These are phyloP conservation scores for Halophytophthora polymorphica DNA, from an alignment of 352 stramenopile genomes.

Conservation along the genomic window DNA sequence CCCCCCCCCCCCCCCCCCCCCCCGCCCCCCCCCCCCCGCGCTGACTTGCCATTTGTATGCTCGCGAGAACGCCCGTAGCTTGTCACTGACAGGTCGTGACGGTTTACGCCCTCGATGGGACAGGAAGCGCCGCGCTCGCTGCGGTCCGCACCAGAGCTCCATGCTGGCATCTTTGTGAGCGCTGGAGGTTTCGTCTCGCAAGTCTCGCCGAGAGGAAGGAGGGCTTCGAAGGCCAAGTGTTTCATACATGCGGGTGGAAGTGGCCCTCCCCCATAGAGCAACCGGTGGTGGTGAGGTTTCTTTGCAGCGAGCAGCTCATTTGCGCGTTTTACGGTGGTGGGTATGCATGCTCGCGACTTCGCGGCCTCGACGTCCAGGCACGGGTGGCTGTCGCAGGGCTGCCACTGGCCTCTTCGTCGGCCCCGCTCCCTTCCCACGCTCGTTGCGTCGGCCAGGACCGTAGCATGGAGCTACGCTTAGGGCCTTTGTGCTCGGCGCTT, in stretches of 20 bases:
- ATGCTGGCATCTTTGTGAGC: too few species aligned
- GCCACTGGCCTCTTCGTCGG: too few species aligned
- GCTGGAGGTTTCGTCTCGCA: too few species aligned
- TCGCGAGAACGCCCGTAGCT: neutral
- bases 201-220: too few species aligned
- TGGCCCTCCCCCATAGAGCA: conserved; percentile 12
- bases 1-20: too few species aligned
- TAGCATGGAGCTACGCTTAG: neutral
- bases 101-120: too few species aligned
- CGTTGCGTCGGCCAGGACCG: neutral
- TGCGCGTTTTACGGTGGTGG: conserved; percentile 7
- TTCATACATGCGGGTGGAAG: conserved; percentile 4
- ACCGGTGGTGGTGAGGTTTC: conserved; percentile 8
- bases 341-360: neutral
- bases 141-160: too few species aligned
- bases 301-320: conserved; percentile 5
- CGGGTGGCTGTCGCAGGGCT: neutral
- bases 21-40: too few species aligned
- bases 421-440: too few species aligned
- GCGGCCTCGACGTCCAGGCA: conserved; percentile 4
- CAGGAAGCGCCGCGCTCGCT: too few species aligned
- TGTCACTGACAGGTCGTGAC: conserved; percentile 5
- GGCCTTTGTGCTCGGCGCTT: too few species aligned
- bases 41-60: neutral
- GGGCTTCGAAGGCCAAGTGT: neutral